Percentiles rank a stretch among this genome's conserved stretches.
Conservation (phyloP, 2,329 filamentous ascomycete species). For the Phaeosphaeriaceae sp. region DNA sequence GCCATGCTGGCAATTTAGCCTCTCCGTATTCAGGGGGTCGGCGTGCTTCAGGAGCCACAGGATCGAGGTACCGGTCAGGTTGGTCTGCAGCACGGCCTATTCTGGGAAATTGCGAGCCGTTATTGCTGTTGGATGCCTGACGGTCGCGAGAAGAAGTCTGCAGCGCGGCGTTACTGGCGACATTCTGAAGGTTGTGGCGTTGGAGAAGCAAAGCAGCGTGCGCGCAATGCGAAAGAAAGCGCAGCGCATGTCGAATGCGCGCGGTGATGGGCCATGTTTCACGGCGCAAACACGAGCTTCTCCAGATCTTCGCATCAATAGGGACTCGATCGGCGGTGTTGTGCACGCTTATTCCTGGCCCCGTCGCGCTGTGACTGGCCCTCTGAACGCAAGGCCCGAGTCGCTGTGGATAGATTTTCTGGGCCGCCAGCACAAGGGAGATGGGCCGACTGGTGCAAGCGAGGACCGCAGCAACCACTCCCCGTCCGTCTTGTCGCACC, state of each 20-base stretch:
- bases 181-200: not conserved
- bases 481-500: not conserved
- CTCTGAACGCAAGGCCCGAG: not conserved
- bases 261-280: not conserved
- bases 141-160: not conserved
- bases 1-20: constrained; percentile 15
- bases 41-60: constrained; percentile 20
- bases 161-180: constrained; percentile 3
- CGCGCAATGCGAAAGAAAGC: not conserved
- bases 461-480: not conserved
- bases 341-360: not conserved
- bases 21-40: constrained; percentile 13
- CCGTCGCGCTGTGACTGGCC: constrained; percentile 1
- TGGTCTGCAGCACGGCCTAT: constrained; percentile 12
- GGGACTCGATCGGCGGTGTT: constrained; percentile 5
- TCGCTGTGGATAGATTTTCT: not conserved
- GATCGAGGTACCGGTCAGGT: constrained; percentile 14
- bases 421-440: not conserved
- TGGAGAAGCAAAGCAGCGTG: not conserved
- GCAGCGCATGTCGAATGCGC: not conserved
- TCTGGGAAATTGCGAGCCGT: constrained; percentile 15
- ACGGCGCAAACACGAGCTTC: not conserved
- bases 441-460: not conserved
- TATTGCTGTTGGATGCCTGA: constrained; percentile 12
- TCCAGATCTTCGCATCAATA: constrained; percentile 2